Evolutionary conservation across 352 stramenopile genomes (phyloP).

Genomic region (Thalassiosira delicatula): DNA sequence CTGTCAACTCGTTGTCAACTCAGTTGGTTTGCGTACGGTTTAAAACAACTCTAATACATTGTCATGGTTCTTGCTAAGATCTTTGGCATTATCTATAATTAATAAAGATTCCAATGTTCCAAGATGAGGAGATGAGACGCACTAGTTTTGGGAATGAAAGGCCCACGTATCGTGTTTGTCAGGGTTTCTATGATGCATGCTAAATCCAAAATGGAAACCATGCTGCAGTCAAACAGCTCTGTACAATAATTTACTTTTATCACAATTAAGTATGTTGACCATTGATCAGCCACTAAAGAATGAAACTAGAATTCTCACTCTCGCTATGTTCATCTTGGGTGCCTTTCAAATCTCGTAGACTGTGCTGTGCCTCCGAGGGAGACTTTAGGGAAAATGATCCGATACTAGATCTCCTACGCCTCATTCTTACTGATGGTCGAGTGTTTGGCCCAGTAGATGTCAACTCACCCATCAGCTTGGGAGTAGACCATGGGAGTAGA

Average conservation of each 20-base stretch:
- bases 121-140: no score
- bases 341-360: background rate
- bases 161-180: no score
- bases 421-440: background rate
- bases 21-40: no score
- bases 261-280: background rate
- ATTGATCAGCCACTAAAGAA: background rate
- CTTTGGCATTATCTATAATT: no score
- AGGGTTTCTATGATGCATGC: no score
- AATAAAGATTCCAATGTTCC: no score
- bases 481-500: constrained; percentile 28
- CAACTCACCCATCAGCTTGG: constrained; percentile 20
- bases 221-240: no score
- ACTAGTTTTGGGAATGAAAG: no score
- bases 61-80: no score
- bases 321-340: background rate
- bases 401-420: background rate
- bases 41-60: no score
- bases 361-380: background rate
- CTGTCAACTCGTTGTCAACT: no score
- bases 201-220: no score
- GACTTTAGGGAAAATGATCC: background rate
- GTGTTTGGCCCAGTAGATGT: background rate
- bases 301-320: background rate
- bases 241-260: background rate